phyloP scores from a whole-genome alignment of 2,329 filamentous ascomycete species.

The Fusarium brachygibbosum region DNA sequence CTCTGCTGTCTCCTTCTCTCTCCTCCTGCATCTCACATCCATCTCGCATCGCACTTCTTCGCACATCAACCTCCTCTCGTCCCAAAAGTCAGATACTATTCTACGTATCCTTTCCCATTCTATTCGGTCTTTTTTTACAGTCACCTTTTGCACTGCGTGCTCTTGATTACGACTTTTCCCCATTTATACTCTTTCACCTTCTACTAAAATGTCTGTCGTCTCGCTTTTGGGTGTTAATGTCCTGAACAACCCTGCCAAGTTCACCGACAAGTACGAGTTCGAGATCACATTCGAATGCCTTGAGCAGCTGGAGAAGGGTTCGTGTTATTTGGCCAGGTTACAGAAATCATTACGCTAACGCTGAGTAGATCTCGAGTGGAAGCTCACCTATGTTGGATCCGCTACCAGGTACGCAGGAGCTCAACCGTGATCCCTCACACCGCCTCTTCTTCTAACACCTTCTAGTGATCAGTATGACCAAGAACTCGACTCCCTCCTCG shows the following conservation, averaged over 20 bases:
- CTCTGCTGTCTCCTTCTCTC: slow-evolving; percentile 14
- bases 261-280: slow-evolving; percentile 93
- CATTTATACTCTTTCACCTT: slow-evolving; percentile 13
- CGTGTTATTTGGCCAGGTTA: slow-evolving; percentile 26
- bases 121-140: neutral
- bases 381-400: slow-evolving; percentile 98
- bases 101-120: neutral
- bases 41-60: slow-evolving; percentile 23
- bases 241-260: slow-evolving; percentile 95
- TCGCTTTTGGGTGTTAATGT: slow-evolving; percentile 96
- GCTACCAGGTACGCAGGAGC: slow-evolving; percentile 84
- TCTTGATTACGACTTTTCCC: slow-evolving; percentile 1
- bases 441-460: slow-evolving; percentile 43
- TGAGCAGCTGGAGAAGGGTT: slow-evolving; percentile 93
- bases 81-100: slow-evolving; percentile 15
- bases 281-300: slow-evolving; percentile 99
- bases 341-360: slow-evolving; percentile 36
- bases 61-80: slow-evolving; percentile 16
- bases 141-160: slow-evolving; percentile 10
- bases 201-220: slow-evolving; percentile 85
- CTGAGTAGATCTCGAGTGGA: slow-evolving; percentile 92
- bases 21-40: slow-evolving; percentile 22
- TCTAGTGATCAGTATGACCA: slow-evolving; percentile 94
- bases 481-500: slow-evolving; percentile 95
- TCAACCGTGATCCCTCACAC: slow-evolving; percentile 28